Conservation (phyloP, 345 rosid species). For the Bruguiera gymnorhiza region DNA sequence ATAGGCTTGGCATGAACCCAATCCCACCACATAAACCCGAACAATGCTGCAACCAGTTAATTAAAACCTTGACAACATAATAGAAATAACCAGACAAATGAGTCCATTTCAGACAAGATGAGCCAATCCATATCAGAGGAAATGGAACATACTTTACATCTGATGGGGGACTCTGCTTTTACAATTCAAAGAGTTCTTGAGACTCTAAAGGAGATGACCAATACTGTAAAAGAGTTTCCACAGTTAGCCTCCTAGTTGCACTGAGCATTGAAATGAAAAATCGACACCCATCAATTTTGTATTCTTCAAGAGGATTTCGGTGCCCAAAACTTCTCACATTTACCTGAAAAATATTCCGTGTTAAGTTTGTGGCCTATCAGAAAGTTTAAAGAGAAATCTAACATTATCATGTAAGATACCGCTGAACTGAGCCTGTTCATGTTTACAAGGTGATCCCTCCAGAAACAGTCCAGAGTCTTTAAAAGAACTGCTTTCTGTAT, state of each 20-base stretch:
- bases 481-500: constrained; percentile 81
- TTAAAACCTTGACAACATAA: too few relatives aligned
- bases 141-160: too few relatives aligned
- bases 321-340: constrained; percentile 93
- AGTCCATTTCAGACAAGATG: too few relatives aligned
- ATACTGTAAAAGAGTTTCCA: constrained; percentile 70
- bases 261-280: constrained; percentile 97
- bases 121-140: too few relatives aligned
- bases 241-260: constrained; percentile 78
- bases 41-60: too few relatives aligned
- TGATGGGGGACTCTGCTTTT: background rate
- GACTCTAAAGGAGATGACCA: constrained; percentile 85
- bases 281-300: constrained; percentile 91
- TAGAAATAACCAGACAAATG: too few relatives aligned
- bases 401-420: constrained; percentile 35
- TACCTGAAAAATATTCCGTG: constrained; percentile 45
- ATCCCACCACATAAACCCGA: too few relatives aligned
- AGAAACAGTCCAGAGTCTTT: constrained; percentile 78
- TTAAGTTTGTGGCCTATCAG: constrained; percentile 20
- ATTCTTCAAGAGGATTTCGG: constrained; percentile 97
- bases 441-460: constrained; percentile 94
- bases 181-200: constrained; percentile 48
- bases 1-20: too few relatives aligned
- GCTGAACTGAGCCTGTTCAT: constrained; percentile 94
- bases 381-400: constrained; percentile 5